Base-by-base conservation (phyloP, 805 yeast species). In the Kodamaea laetipori region DNA sequence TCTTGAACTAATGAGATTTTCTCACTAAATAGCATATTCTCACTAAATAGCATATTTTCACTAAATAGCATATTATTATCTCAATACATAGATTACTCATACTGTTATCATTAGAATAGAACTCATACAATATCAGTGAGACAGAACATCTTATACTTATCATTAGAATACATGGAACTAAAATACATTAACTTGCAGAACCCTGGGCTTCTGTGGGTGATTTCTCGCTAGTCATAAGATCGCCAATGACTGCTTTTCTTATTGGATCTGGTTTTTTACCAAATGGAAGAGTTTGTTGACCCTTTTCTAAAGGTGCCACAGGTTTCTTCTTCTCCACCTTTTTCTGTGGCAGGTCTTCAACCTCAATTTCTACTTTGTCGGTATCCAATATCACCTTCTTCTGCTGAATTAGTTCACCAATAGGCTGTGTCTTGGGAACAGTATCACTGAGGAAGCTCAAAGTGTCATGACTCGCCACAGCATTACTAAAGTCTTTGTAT, bases 401-500 rank as follows among this genome's bases (percentile, higher is more conserved):
- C 24, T 31, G 33, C 21, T 66, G 64, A 4, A 80, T 65, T 2
- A 82, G 66, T 13, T 74, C 74, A 11, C 74, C 73, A 18, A 82
- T 57, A 3, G 77, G 72, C 16, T 68, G 72, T 0, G 84, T 77
- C 52, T 76, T 77, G 2, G 94, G 95, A 6, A 86, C 83, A 2
- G 87, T 69, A 45, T 82, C 85, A 32, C 76, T 67, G 46, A 87
- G 66, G 58, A 87, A 86, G 26, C 74, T 66, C 41, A 87, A 69
- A 27, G 81, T 75, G 37, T 82, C 88, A 47, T 75, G 78, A 40
- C 70, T 67, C 17, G 71, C 54, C 3, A 84, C 89, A 1, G 84
- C 88, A 32, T 69, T 67, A 27, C 88, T 77, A 56, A 86, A 78
- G 59, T 86, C 95, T 38, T 76, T 73, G 60, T 87, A 87, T 43